Evolutionary conservation across 192 early-diverging fungal genomes (phyloP).

Genomic region (Coemansia sp.): DNA sequence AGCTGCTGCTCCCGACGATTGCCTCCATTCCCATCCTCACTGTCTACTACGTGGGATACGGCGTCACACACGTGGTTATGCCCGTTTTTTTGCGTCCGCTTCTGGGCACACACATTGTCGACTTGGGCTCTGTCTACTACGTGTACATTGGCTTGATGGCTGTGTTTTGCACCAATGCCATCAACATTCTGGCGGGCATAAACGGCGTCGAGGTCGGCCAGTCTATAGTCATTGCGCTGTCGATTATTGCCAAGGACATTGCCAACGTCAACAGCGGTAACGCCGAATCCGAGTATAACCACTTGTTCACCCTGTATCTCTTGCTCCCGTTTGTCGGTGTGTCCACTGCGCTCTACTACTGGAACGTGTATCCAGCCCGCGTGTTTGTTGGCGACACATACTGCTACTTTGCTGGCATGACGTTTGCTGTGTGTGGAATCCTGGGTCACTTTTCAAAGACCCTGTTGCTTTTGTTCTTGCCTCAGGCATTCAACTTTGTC

Average conservation of each 20-base stretch:
- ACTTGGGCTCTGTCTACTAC: constrained; percentile 92
- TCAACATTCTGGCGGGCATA: constrained; percentile 97
- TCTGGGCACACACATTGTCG: constrained; percentile 64
- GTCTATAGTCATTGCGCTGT: constrained; percentile 85
- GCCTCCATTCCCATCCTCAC: constrained; percentile 91
- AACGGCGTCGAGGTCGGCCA: constrained; percentile 97
- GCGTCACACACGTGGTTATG: constrained; percentile 81
- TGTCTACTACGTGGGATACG: constrained; percentile 89
- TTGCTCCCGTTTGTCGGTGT: constrained; percentile 91
- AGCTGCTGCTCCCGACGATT: constrained; percentile 88
- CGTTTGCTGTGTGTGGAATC: constrained; percentile 96
- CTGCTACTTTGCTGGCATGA: constrained; percentile 99
- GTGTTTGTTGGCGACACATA: constrained; percentile 97
- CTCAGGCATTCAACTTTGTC: constrained; percentile 97
- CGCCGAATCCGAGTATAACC: constrained; percentile 67
- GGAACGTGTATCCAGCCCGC: constrained; percentile 91
- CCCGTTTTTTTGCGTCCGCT: constrained; percentile 76
- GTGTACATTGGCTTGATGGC: constrained; percentile 83
- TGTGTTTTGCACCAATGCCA: constrained; percentile 95
- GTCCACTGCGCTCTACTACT: constrained; percentile 70
- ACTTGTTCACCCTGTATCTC: constrained; percentile 86
- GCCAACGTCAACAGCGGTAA: constrained; percentile 35
- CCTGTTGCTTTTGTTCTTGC: constrained; percentile 87
- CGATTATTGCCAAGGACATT: constrained; percentile 60
- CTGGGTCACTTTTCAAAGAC: constrained; percentile 93